Base-by-base conservation (phyloP, 768 basidiomycete genomes). In the Kwoniella newhampshirensis region DNA sequence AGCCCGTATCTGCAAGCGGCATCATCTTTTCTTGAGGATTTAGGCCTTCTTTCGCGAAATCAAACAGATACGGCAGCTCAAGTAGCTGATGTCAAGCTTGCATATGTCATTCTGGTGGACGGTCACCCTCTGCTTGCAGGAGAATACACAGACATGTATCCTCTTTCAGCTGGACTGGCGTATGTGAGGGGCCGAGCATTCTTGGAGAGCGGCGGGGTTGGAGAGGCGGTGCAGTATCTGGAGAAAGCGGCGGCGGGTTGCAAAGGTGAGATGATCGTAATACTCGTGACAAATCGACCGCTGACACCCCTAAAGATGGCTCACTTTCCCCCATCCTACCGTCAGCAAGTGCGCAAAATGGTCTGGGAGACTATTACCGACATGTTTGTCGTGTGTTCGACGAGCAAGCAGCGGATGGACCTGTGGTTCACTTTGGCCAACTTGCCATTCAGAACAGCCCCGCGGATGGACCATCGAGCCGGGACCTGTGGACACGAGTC, bases 331-430 rank as follows among this genome's bases (percentile, higher is more conserved):
- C 52, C 4, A 57, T 63, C 25, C 26, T 62, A 1, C 44, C 50
- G 15, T 42, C 32, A 2, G 50, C 49, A 20, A 11, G n/a, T 13
- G 68, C 58, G 0, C 20, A 37, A 2, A 46, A 51, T 23, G 67
- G 52, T 4, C 81, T 84, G 51, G 84, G 85, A 66, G 79, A 81
- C 8, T 94, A 88, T 79, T 92, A 91, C 77, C 76, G 85, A 26
- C 89, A 91, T 75, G 82, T 83, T 35, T 83, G 86, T 17, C 77
- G 81, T n/a, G 77, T 93, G 9, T 96, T 91, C 79, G 87, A 85
- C 64, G 77, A 81, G 45, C 79, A 78, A 21, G 78, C 77, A 28
- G 75, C 82, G 49, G 79, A 85, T 27, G 79, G 79, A 21, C 80
- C 87, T 27, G 86, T 91, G 64, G 83, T 88, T 28, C 74, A 77